Evolutionary conservation across 2,329 filamentous ascomycete species (phyloP).

Genomic region (Paecilomyces variotii): DNA sequence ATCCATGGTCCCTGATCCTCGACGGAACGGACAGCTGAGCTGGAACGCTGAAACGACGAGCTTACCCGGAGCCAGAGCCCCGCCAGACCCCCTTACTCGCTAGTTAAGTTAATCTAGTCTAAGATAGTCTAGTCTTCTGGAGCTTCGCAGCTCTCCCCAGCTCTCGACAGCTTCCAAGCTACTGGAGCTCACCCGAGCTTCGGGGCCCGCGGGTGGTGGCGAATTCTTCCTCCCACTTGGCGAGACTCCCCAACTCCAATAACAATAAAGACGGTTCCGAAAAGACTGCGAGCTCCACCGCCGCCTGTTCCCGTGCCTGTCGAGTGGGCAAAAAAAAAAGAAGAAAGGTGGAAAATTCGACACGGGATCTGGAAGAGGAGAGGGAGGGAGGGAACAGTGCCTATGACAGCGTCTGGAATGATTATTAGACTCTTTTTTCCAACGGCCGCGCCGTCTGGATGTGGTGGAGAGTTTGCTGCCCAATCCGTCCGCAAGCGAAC

Average conservation of each 20-base stretch:
- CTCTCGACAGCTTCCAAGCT: background rate
- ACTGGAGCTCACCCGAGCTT: background rate
- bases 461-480: background rate
- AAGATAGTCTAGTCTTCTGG: background rate
- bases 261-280: background rate
- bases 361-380: background rate
- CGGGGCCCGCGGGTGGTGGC: background rate
- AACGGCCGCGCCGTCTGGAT: background rate
- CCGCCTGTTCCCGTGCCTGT: background rate
- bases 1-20: background rate
- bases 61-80: background rate
- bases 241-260: no score
- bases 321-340: background rate
- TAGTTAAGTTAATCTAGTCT: background rate
- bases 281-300: background rate
- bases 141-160: conserved; percentile 1
- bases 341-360: conserved; percentile 1
- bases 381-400: background rate
- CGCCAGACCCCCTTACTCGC: background rate
- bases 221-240: background rate
- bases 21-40: background rate
- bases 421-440: background rate
- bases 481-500: background rate
- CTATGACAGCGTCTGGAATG: background rate
- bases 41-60: background rate